Evolutionary conservation across 2,329 filamentous ascomycete genomes (phyloP).

Genomic region (Akanthomyces dipterigenus): DNA sequence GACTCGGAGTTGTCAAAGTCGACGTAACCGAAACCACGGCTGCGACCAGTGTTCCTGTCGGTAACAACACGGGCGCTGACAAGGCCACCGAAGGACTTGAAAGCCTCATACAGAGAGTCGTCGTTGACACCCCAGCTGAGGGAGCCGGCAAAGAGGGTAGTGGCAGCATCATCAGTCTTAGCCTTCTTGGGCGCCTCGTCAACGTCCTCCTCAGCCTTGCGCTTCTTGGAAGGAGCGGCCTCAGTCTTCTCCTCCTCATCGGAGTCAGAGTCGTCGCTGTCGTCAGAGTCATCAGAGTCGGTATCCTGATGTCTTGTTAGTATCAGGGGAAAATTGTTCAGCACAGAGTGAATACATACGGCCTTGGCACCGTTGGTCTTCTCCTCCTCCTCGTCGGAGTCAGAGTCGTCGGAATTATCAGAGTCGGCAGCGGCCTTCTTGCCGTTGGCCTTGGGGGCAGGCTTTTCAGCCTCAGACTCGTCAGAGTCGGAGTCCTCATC

Average conservation of each 20-base stretch:
- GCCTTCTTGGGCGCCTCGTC: slow-evolving; percentile 57
- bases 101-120: slow-evolving; percentile 71
- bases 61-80: slow-evolving; percentile 72
- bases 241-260: slow-evolving; percentile 29
- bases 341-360: not conserved
- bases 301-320: slow-evolving; percentile 22
- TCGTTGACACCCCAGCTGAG: slow-evolving; percentile 89
- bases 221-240: slow-evolving; percentile 38
- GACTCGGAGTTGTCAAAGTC: slow-evolving; percentile 67
- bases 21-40: slow-evolving; percentile 90
- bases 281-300: slow-evolving; percentile 30
- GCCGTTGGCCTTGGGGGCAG: slow-evolving; percentile 24
- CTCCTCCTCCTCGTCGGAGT: slow-evolving; percentile 30
- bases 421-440: slow-evolving; percentile 24
- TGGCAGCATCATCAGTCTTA: slow-evolving; percentile 48
- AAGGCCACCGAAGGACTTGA: slow-evolving; percentile 71
- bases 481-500: slow-evolving; percentile 23
- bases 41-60: slow-evolving; percentile 72
- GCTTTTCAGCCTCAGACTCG: slow-evolving; percentile 34
- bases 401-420: slow-evolving; percentile 23
- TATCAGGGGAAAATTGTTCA: not conserved
- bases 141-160: slow-evolving; percentile 82
- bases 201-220: slow-evolving; percentile 42
- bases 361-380: slow-evolving; percentile 21
- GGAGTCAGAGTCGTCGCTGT: slow-evolving; percentile 24